These are phyloP conservation scores for Kuraishia molischiana DNA, from an alignment of 805 yeast genomes.

Conservation along the genomic window DNA sequence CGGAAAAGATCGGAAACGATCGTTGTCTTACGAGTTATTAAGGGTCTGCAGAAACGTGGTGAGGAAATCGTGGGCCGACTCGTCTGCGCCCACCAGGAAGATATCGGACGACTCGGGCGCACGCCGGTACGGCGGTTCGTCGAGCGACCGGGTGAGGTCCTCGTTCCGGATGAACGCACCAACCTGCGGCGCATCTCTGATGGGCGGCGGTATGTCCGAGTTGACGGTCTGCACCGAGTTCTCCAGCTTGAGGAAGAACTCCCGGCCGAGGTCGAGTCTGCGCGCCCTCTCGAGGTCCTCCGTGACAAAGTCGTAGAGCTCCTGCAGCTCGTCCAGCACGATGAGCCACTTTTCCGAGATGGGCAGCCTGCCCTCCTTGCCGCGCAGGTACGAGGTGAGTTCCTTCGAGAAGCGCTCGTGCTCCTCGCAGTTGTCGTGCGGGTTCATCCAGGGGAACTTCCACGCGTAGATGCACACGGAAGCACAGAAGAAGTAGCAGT, in stretches of 20 bases:
- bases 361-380: not conserved
- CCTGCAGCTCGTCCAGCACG: slow-evolving; percentile 2
- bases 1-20: not conserved
- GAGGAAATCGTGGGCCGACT: not conserved
- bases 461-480: slow-evolving; percentile 4
- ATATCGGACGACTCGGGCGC: not conserved
- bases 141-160: not conserved
- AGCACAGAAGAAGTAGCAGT: slow-evolving; percentile 4
- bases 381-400: slow-evolving; percentile 3
- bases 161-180: not conserved
- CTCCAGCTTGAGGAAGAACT: slow-evolving; percentile 4
- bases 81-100: not conserved
- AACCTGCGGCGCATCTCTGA: not conserved
- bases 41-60: not conserved
- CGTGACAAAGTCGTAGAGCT: slow-evolving; percentile 4
- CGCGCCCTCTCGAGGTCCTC: slow-evolving; percentile 4
- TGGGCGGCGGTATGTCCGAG: slow-evolving; percentile 3
- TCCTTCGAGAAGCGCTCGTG: slow-evolving; percentile 1
- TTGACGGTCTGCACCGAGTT: slow-evolving; percentile 6
- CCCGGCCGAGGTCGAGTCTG: slow-evolving; percentile 4
- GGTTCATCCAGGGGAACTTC: slow-evolving; percentile 7
- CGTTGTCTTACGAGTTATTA: not conserved
- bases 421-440: not conserved
- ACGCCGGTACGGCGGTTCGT: not conserved
- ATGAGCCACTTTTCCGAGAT: slow-evolving; percentile 4